A percentile compares a stretch with the other conserved stretches of the same genome.
These are phyloP conservation scores for Mucor piriformis DNA, from an alignment of 371 early-diverging fungal genomes.

Conservation along the genomic window DNA sequence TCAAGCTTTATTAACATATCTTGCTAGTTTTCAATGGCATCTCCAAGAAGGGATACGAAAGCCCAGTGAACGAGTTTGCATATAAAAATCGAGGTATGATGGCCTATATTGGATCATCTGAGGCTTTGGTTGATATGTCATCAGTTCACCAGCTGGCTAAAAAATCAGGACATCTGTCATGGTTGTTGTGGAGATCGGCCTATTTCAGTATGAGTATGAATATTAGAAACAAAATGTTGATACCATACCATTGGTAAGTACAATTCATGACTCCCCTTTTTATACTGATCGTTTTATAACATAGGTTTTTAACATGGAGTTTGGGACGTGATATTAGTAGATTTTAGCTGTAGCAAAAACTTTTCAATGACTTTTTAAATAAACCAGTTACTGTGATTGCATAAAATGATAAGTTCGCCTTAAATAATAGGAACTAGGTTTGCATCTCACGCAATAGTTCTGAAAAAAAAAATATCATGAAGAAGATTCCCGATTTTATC, in stretches of 20 bases:
- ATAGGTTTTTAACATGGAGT: constrained; percentile 66
- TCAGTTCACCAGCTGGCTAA: constrained; percentile 41
- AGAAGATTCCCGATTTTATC: too few species aligned
- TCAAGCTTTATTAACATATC: not conserved
- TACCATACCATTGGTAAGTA: constrained; percentile 46
- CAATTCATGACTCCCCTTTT: not conserved
- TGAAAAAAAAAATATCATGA: too few species aligned
- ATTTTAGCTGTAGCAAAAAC: constrained; percentile 10
- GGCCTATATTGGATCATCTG: constrained; percentile 60
- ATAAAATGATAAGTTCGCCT: too few species aligned
- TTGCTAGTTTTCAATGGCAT: constrained; percentile 32
- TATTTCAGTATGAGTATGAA: constrained; percentile 79
- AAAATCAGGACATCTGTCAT: constrained; percentile 58
- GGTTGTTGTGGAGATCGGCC: constrained; percentile 79
- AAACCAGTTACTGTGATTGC: too few species aligned
- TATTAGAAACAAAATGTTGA: constrained; percentile 72
- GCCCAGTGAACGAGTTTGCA: constrained; percentile 27
- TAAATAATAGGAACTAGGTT: too few species aligned
- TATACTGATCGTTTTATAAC: not conserved
- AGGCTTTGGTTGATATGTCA: constrained; percentile 60
- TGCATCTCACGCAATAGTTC: too few species aligned
- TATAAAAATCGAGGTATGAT: constrained; percentile 50
- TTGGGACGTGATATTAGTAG: constrained; percentile 64
- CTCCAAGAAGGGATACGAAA: constrained; percentile 35
- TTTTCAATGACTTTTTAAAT: too few species aligned